Evolutionary conservation across 2,329 filamentous ascomycete species (phyloP).

Genomic region (Trichocomaceae sp.): DNA sequence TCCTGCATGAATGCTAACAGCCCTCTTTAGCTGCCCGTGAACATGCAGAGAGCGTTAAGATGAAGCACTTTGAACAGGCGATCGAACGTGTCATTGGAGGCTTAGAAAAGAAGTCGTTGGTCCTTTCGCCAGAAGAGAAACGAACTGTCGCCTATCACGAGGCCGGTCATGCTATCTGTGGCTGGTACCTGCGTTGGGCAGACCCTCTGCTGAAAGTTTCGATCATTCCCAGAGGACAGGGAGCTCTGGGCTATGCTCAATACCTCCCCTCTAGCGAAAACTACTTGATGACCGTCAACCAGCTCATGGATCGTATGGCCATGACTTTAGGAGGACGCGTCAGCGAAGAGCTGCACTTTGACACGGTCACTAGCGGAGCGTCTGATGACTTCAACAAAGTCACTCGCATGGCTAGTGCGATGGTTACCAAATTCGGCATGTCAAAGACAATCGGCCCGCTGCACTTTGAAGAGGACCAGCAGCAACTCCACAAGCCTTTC

Average conservation of each 20-base stretch:
- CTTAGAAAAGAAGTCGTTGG: slow-evolving; percentile 93
- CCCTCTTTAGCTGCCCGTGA: slow-evolving; percentile 64
- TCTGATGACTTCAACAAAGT: slow-evolving; percentile 99
- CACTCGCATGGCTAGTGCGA: slow-evolving; percentile 86
- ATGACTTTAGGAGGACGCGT: slow-evolving; percentile 97
- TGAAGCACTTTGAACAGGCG: slow-evolving; percentile 92
- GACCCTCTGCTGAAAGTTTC: slow-evolving; percentile 97
- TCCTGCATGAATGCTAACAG: slow-evolving; percentile 34
- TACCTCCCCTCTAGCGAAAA: slow-evolving; percentile 89
- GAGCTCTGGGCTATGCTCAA: slow-evolving; percentile 90
- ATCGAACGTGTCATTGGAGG: slow-evolving; percentile 96
- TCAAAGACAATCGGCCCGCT: slow-evolving; percentile 87
- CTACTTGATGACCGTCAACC: slow-evolving; percentile 90
- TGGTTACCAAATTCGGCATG: slow-evolving; percentile 99
- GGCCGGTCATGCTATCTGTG: slow-evolving; percentile 95
- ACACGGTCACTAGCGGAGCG: slow-evolving; percentile 89
- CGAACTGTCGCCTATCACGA: slow-evolving; percentile 96
- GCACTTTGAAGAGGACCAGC: slow-evolving; percentile 77
- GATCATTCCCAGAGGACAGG: slow-evolving; percentile 93
- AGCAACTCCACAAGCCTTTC: slow-evolving; percentile 87
- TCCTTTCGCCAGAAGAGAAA: slow-evolving; percentile 90
- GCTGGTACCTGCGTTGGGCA: slow-evolving; percentile 95
- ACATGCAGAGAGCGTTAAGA: slow-evolving; percentile 71
- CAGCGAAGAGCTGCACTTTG: slow-evolving; percentile 93
- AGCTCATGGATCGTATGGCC: slow-evolving; percentile 98